Conservation (phyloP, 441 rosid genomes). For the Corymbia calophylla region DNA sequence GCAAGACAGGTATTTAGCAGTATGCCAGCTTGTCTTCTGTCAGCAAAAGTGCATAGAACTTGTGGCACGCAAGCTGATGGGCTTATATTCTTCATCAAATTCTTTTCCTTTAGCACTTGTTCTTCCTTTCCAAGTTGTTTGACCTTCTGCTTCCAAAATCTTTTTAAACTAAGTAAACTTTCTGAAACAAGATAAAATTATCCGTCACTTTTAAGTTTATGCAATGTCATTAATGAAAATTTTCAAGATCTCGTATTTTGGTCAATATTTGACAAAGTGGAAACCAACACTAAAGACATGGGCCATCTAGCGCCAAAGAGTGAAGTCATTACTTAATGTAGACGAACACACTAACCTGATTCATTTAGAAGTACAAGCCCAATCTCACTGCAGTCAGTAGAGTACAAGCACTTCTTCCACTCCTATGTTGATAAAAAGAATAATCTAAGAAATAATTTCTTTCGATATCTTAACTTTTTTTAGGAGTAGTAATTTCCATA, state of each 20-base stretch:
- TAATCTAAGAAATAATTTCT: neutral
- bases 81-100: slow-evolving; percentile 53
- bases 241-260: neutral
- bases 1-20: slow-evolving; percentile 67
- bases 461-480: neutral
- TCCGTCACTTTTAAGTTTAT: neutral
- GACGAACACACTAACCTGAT: slow-evolving; percentile 39
- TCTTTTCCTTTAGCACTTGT: slow-evolving; percentile 78
- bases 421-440: slow-evolving; percentile 33
- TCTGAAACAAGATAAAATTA: slow-evolving; percentile 18
- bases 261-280: neutral
- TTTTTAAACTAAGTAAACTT: slow-evolving; percentile 68
- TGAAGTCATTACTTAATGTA: neutral
- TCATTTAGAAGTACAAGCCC: slow-evolving; percentile 66
- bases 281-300: neutral
- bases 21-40: slow-evolving; percentile 60
- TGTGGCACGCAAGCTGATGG: slow-evolving; percentile 65
- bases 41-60: slow-evolving; percentile 65
- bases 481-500: slow-evolving; percentile 13
- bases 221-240: neutral
- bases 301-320: neutral
- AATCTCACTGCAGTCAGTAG: slow-evolving; percentile 88
- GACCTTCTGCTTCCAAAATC: slow-evolving; percentile 78
- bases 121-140: slow-evolving; percentile 77
- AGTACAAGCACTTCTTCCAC: slow-evolving; percentile 73